Evolutionary conservation across 495 filamentous ascomycete species (phyloP).

Genomic region (Daldinia grandis): DNA sequence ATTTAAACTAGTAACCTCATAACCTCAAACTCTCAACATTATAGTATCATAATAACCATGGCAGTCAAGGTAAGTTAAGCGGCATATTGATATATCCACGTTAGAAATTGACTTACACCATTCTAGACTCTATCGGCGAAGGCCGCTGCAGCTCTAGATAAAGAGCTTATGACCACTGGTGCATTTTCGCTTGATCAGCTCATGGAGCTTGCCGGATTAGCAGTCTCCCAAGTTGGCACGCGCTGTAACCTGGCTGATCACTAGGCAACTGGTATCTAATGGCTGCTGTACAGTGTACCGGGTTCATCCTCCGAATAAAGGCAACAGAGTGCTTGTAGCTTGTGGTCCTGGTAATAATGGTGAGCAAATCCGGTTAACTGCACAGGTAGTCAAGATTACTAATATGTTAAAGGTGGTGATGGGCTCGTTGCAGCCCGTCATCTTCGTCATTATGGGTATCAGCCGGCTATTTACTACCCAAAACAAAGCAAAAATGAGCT

Average conservation of each 20-base stretch:
- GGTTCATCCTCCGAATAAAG: slow-evolving; percentile 77
- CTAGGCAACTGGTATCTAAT: slow-evolving; percentile 6
- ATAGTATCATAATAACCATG: slow-evolving; percentile 43
- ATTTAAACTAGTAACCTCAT: not conserved
- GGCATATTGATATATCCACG: not conserved
- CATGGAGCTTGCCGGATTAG: slow-evolving; percentile 95
- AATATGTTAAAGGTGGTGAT: slow-evolving; percentile 73
- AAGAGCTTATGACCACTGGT: slow-evolving; percentile 91
- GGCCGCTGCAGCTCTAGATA: slow-evolving; percentile 86
- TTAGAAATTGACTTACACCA: slow-evolving; percentile 29
- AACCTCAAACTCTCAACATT: not conserved
- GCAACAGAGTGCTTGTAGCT: slow-evolving; percentile 80
- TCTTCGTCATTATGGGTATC: slow-evolving; percentile 92
- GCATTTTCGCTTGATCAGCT: slow-evolving; percentile 95
- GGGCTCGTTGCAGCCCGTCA: slow-evolving; percentile 95
- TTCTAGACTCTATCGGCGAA: slow-evolving; percentile 83
- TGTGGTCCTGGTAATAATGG: slow-evolving; percentile 97
- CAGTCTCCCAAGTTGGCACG: slow-evolving; percentile 89
- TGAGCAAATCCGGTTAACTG: slow-evolving; percentile 46
- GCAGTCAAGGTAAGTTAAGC: slow-evolving; percentile 55
- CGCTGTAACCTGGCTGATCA: not conserved
- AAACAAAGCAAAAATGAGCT: slow-evolving; percentile 89
- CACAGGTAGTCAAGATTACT: slow-evolving; percentile 39
- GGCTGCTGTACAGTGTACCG: slow-evolving; percentile 69
- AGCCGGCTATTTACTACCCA: slow-evolving; percentile 90